Evolutionary conservation across 208 protist species (phyloP).

Genomic region (Herpetomonas tarakana): DNA sequence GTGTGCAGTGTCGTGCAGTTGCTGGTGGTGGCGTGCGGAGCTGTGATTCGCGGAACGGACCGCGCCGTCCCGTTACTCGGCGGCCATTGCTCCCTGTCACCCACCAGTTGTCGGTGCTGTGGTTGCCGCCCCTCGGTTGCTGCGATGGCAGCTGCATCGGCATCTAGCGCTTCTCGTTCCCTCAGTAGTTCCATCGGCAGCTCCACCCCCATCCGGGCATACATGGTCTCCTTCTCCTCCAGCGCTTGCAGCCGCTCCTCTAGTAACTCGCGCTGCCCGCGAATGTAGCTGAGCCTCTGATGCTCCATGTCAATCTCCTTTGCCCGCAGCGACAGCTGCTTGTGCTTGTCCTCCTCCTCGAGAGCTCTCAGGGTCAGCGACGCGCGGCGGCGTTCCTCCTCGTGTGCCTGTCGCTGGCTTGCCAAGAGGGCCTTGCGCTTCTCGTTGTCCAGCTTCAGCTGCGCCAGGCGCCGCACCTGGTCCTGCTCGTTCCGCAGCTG

Average conservation of each 20-base stretch:
- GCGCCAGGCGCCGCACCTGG: constrained; percentile 32
- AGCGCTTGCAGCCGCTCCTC: constrained; percentile 26
- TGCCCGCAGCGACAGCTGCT: constrained; percentile 36
- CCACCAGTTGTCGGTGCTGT: neutral
- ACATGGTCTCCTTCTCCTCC: constrained; percentile 43
- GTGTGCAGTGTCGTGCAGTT: neutral
- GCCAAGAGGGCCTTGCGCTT: constrained; percentile 41
- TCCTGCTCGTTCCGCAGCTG: constrained; percentile 54
- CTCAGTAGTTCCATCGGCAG: constrained; percentile 20
- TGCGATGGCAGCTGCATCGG: neutral
- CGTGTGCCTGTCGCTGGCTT: constrained; percentile 35
- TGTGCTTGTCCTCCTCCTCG: constrained; percentile 36
- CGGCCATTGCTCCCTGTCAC: no score
- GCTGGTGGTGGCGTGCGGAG: neutral
- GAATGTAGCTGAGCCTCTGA: constrained; percentile 25
- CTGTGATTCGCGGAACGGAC: no score
- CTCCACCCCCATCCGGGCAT: constrained; percentile 27
- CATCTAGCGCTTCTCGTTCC: constrained; percentile 13
- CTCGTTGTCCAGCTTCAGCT: constrained; percentile 65
- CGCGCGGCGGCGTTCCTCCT: constrained; percentile 43
- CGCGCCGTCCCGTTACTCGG: no score
- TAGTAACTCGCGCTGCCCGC: constrained; percentile 42
- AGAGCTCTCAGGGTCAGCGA: constrained; percentile 38
- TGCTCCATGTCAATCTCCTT: constrained; percentile 68
- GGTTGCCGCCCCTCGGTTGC: neutral